Evolutionary conservation across 768 basidiomycete genomes (phyloP), one percentile per base, ranked within the genome.

Genomic region (Termitomyces bulborhizus): DNA sequence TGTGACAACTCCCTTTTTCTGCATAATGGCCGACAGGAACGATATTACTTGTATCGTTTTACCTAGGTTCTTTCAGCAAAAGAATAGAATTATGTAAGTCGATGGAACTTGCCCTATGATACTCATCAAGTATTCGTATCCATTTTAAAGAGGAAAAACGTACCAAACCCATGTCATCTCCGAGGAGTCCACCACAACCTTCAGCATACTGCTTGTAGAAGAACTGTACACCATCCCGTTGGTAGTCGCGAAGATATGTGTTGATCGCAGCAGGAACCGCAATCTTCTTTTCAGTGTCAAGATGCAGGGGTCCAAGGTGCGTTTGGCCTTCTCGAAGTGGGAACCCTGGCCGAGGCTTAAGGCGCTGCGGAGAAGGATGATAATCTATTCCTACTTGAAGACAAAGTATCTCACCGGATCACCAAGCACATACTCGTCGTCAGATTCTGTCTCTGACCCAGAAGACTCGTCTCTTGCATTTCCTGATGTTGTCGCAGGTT

Each of bases 21-120:
- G 73, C 95, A 97, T 96, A 55, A 98, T 88, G 0, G 95, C 94
- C 0, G 92, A 88, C 2, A 98, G 77, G 64, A 93, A 90, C 0
- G 88, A 80, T 44, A 94, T 90, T 26, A 93, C 86, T 68, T 98
- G 96, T 21, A 98, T 93, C 0, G 96, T 98, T 79, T 98, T 98
- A 3, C 88, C 96, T 77, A 43, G 50, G 49, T 31, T 16, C 18
- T 40, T 13, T 51, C 4, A n/a, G 15, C 8, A 24, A 24, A 34
- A 39, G 11, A 4, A 5, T 2, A 6, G 16, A 27, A 6, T 16
- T 27, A 5, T 39, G 1, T 12, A 12, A 16, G 34, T 21, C 57
- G 26, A 31, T 31, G 26, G 18, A 41, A 50, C 64, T 57, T 54
- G 67, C 68, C 69, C 66, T 70, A 52, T 15, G 46, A 43, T 44